A percentile compares a stretch with the other conserved stretches of the same genome.
Evolutionary conservation across 164 flowering plant genomes (phyloP).

Genomic region (Litsea cubeba): DNA sequence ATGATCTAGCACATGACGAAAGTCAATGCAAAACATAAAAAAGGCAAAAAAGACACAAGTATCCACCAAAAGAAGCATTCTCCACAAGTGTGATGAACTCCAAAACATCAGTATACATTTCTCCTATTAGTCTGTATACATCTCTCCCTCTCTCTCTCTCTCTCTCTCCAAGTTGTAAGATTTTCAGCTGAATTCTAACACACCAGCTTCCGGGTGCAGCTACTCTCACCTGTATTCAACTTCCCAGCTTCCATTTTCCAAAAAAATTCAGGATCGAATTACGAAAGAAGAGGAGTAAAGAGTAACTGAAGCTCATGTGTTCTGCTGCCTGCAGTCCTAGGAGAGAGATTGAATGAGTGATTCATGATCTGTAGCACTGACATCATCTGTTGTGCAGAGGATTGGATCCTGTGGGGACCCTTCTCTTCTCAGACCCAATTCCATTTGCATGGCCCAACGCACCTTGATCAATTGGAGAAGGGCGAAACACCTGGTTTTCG

Average conservation of each 20-base stretch:
- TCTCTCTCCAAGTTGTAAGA: no score
- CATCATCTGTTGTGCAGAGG: conserved; percentile 1
- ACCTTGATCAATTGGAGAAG: not conserved
- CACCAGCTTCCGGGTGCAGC: not conserved
- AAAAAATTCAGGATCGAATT: not conserved
- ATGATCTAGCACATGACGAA: no score
- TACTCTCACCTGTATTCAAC: not conserved
- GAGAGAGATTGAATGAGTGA: not conserved
- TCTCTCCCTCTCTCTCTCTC: no score
- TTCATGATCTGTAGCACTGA: not conserved
- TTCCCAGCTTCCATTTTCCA: not conserved
- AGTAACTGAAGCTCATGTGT: not conserved
- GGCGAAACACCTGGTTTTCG: not conserved
- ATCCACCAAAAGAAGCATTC: no score
- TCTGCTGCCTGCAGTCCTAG: not conserved
- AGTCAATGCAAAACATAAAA: no score
- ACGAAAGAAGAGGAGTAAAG: not conserved
- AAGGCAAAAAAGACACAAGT: no score
- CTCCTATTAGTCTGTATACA: no score
- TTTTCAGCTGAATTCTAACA: not conserved
- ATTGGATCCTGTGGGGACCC: conserved; percentile 2
- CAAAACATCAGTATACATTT: no score
- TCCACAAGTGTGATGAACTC: no score
- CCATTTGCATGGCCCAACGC: not conserved
- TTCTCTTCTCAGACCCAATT: not conserved